Percentiles rank a stretch among this genome's conserved stretches.
These are phyloP conservation scores for Coniferiporia weirii DNA, from an alignment of 1,284 basidiomycete genomes.

Conservation along the genomic window DNA sequence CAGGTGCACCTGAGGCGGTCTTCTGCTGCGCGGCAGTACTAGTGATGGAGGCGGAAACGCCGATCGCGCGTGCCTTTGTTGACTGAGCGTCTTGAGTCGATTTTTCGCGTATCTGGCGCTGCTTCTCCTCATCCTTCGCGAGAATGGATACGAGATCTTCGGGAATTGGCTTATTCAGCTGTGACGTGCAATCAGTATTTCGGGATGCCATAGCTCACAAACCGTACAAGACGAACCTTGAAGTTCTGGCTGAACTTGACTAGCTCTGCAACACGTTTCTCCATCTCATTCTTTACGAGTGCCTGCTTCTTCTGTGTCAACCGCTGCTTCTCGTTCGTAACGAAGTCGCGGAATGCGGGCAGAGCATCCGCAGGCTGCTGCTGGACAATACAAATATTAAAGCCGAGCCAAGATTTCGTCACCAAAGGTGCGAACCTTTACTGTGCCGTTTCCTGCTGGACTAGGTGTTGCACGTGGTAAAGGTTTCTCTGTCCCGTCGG, in stretches of 20 bases:
- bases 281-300: constrained; percentile 88
- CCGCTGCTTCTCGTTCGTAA: constrained; percentile 83
- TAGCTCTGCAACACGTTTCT: constrained; percentile 86
- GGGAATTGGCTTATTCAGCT: constrained; percentile 89
- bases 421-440: constrained; percentile 35
- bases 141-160: constrained; percentile 91
- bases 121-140: constrained; percentile 86
- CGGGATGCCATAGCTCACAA: too few relatives aligned
- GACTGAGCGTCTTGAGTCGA: constrained; percentile 64
- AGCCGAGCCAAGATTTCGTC: too few relatives aligned
- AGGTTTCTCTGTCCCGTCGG: constrained; percentile 48
- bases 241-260: constrained; percentile 90
- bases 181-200: not conserved
- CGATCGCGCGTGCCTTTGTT: constrained; percentile 60
- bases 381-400: not conserved
- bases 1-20: constrained; percentile 22
- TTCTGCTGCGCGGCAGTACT: constrained; percentile 32
- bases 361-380: constrained; percentile 64
- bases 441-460: constrained; percentile 49
- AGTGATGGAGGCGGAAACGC: constrained; percentile 33
- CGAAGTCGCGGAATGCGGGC: constrained; percentile 84
- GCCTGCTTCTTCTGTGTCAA: constrained; percentile 88
- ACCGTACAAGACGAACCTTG: constrained; percentile 56
- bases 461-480: constrained; percentile 35
- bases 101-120: constrained; percentile 77